phyloP scores from a whole-genome alignment of 345 rosid species.

The Euphorbia peplus region DNA sequence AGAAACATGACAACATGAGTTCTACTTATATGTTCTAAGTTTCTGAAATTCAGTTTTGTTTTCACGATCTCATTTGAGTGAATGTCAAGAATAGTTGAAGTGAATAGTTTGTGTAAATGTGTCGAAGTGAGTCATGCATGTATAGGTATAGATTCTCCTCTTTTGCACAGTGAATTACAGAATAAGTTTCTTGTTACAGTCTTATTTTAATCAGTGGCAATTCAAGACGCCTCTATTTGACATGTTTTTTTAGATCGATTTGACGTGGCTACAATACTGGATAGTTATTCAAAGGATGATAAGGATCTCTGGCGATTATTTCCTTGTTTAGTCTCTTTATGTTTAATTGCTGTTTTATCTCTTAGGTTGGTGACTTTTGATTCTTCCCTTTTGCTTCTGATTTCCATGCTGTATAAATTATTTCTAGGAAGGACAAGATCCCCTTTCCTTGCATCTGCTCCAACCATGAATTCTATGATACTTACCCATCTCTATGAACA shows the following conservation, averaged over 20 bases:
- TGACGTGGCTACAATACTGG: background rate
- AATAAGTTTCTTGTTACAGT: background rate
- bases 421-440: background rate
- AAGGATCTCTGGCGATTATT: background rate
- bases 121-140: background rate
- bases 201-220: background rate
- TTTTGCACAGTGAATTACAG: background rate
- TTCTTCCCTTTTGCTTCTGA: background rate
- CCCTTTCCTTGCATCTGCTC: background rate
- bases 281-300: background rate
- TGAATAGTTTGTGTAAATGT: background rate
- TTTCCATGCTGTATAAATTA: background rate
- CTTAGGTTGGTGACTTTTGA: background rate
- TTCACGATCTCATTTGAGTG: background rate
- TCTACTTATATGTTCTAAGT: background rate
- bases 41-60: background rate
- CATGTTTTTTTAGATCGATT: background rate
- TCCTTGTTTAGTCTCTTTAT: background rate
- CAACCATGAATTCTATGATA: background rate
- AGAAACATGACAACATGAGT: slow-evolving; percentile 1
- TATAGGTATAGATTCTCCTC: background rate
- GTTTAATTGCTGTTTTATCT: background rate
- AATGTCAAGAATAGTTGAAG: background rate
- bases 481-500: background rate
- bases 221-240: background rate